A percentile compares a stretch with the other conserved stretches of the same genome.
These are phyloP conservation scores for Eruca vesicaria DNA, from an alignment of 441 rosid species.

Conservation along the genomic window DNA sequence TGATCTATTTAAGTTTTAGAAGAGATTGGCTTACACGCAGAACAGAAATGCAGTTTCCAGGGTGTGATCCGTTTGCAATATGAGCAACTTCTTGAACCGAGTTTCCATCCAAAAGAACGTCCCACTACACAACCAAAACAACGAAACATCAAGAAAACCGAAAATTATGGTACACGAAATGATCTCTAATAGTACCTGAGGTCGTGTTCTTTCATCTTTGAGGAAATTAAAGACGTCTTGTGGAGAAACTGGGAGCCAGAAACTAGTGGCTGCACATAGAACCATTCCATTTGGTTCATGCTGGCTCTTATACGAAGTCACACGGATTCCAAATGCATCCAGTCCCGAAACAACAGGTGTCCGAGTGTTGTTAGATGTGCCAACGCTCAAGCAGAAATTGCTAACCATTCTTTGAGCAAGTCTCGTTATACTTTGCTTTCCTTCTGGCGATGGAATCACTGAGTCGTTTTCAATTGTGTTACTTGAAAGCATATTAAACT, in stretches of 20 bases:
- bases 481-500: neutral
- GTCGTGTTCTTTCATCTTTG: slow-evolving; percentile 78
- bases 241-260: slow-evolving; percentile 79
- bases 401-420: slow-evolving; percentile 89
- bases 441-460: slow-evolving; percentile 75
- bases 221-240: slow-evolving; percentile 72
- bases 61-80: slow-evolving; percentile 82
- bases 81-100: slow-evolving; percentile 88
- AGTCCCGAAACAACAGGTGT: slow-evolving; percentile 61
- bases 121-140: slow-evolving; percentile 56
- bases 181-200: slow-evolving; percentile 54
- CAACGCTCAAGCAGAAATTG: slow-evolving; percentile 72
- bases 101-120: slow-evolving; percentile 79
- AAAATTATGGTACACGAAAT: neutral
- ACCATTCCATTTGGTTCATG: slow-evolving; percentile 63
- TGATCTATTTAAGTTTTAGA: neutral
- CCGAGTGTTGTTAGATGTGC: slow-evolving; percentile 64
- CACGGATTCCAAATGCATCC: slow-evolving; percentile 68
- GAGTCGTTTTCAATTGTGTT: neutral
- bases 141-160: neutral
- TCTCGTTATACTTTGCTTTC: slow-evolving; percentile 87
- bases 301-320: slow-evolving; percentile 61
- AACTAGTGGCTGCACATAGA: slow-evolving; percentile 85
- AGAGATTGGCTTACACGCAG: slow-evolving; percentile 61
- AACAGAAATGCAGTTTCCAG: slow-evolving; percentile 89